phyloP scores from a whole-genome alignment of 352 stramenopile genomes.

The Peronospora belbahrii region DNA sequence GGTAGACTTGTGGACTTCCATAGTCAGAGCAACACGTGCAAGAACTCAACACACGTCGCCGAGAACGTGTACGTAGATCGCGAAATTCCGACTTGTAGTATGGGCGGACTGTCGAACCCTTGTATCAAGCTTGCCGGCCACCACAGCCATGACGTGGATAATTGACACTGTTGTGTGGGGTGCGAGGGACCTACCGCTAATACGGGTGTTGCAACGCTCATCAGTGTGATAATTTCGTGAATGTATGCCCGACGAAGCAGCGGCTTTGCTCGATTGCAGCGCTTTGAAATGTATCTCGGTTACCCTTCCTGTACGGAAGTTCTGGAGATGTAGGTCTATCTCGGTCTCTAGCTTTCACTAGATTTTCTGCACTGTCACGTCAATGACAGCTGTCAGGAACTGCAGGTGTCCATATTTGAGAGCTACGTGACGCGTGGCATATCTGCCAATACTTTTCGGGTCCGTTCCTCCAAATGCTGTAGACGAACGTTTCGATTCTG shows the following conservation, averaged over 20 bases:
- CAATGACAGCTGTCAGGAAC: constrained; percentile 96
- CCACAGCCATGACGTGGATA: constrained; percentile 96
- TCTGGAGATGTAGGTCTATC: too few species aligned
- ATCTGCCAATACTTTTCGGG: constrained; percentile 91
- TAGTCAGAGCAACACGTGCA: constrained; percentile 93
- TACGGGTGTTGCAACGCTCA: constrained; percentile 90
- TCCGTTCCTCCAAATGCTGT: constrained; percentile 94
- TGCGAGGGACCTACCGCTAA: constrained; percentile 91
- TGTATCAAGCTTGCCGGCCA: constrained; percentile 91
- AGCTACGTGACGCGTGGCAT: constrained; percentile 96
- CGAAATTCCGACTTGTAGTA: constrained; percentile 96
- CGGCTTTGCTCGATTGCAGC: constrained; percentile 87
- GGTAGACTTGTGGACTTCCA: too few species aligned
- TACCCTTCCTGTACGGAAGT: too few species aligned
- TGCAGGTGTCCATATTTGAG: constrained; percentile 91
- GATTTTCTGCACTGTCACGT: constrained; percentile 96
- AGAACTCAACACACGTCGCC: constrained; percentile 91
- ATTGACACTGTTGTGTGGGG: constrained; percentile 94
- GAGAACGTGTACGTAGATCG: constrained; percentile 96
- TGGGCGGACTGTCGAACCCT: constrained; percentile 92
- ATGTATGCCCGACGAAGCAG: constrained; percentile 91
- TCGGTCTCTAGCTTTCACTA: constrained; percentile 95
- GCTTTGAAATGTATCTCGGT: too few species aligned
- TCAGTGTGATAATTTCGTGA: constrained; percentile 92
- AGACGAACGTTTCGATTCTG: constrained; percentile 89